Evolutionary conservation across 1,284 basidiomycete genomes (phyloP).

Genomic region (Porodaedalea pini): DNA sequence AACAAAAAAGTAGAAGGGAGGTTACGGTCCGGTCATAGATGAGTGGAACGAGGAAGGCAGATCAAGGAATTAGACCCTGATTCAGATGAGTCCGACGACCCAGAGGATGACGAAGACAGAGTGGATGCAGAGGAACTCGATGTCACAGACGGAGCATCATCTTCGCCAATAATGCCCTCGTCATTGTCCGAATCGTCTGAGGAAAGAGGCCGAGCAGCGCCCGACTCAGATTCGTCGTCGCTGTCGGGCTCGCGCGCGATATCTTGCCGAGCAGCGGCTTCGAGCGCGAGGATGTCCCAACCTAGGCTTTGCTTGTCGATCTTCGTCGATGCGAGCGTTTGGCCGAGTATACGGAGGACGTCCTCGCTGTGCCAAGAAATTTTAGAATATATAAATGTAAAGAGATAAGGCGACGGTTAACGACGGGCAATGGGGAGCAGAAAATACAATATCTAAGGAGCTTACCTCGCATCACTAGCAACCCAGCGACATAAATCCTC

Average conservation of each 20-base stretch:
- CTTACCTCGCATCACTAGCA: constrained; percentile 57
- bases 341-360: constrained; percentile 43
- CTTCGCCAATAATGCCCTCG: background rate
- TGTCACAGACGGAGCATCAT: background rate
- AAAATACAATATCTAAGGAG: constrained; percentile 7
- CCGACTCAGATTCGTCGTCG: constrained; percentile 47
- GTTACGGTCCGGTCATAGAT: background rate
- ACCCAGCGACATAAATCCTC: constrained; percentile 78
- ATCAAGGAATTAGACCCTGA: background rate
- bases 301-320: constrained; percentile 56
- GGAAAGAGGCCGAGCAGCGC: background rate
- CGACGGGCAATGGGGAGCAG: background rate
- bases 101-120: constrained; percentile 7
- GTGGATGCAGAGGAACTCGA: background rate
- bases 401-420: background rate
- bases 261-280: constrained; percentile 46
- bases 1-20: background rate
- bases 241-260: constrained; percentile 46
- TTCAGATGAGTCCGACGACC: background rate
- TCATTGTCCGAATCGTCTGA: constrained; percentile 7
- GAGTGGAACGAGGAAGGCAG: background rate
- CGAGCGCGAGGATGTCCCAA: constrained; percentile 67
- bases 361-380: constrained; percentile 46
- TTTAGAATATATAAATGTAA: no score
- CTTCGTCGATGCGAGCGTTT: constrained; percentile 36